phyloP scores from a whole-genome alignment of 495 filamentous ascomycete genomes.

The Penicillium diatomitis region DNA sequence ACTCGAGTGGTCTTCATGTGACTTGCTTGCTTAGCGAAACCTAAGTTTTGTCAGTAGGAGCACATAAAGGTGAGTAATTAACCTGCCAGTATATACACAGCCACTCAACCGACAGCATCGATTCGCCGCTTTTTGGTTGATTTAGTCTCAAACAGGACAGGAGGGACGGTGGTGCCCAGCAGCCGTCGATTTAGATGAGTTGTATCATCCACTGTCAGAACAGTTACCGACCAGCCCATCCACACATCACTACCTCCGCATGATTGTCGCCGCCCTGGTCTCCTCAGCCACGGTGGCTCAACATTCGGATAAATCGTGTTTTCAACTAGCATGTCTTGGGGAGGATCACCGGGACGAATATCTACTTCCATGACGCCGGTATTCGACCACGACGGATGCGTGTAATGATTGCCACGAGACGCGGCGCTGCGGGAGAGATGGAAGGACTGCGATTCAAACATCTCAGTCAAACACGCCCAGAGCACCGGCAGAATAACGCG shows the following conservation, averaged over 20 bases:
- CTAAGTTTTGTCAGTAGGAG: too few species aligned
- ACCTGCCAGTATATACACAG: too few species aligned
- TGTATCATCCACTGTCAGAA: slow-evolving; percentile 35
- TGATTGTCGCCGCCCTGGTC: neutral
- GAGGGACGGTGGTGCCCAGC: slow-evolving; percentile 43
- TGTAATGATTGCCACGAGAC: slow-evolving; percentile 7
- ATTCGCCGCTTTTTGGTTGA: too few species aligned
- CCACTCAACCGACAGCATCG: too few species aligned
- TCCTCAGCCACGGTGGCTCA: neutral
- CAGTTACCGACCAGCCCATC: slow-evolving; percentile 10
- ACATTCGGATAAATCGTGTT: slow-evolving; percentile 1
- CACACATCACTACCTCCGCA: slow-evolving; percentile 3
- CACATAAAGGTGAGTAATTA: too few species aligned
- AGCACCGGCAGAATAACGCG: slow-evolving; percentile 64
- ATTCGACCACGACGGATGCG: slow-evolving; percentile 45
- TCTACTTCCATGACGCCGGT: slow-evolving; percentile 53
- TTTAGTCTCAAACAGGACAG: too few species aligned
- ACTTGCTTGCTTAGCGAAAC: too few species aligned
- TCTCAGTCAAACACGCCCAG: slow-evolving; percentile 49
- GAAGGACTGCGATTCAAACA: slow-evolving; percentile 37
- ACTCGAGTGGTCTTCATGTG: too few species aligned
- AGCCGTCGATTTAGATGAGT: slow-evolving; percentile 4
- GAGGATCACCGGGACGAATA: slow-evolving; percentile 14
- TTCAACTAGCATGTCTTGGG: neutral
- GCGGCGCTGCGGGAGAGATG: slow-evolving; percentile 10